Conservation (phyloP, 179 eudicot genomes). For the Corrigiola litoralis region DNA sequence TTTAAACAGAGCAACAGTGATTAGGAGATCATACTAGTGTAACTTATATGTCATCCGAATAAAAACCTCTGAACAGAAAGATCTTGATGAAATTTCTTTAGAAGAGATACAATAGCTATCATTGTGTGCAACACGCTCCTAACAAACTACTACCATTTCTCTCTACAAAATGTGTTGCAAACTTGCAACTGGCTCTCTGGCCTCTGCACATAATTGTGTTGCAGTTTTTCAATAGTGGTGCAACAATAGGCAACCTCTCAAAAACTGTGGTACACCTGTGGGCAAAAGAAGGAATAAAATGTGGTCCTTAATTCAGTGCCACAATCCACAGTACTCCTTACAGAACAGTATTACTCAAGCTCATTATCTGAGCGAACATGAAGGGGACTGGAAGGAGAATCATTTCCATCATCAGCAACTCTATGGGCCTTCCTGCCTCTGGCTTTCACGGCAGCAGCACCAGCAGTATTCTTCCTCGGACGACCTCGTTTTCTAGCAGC, state of each 20-base stretch:
- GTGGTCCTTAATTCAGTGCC: background rate
- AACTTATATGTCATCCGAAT: no score
- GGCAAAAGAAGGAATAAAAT: background rate
- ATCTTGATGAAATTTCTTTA: no score
- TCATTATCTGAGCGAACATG: conserved; percentile 27
- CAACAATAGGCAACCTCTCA: background rate
- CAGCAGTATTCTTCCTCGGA: conserved; percentile 22
- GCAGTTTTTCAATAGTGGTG: conserved; percentile 11
- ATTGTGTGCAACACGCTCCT: no score
- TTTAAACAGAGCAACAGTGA: no score
- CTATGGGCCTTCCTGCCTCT: conserved; percentile 19
- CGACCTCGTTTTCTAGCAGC: conserved; percentile 21
- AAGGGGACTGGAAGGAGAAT: conserved; percentile 35
- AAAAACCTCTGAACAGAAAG: no score
- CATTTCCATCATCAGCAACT: conserved; percentile 24
- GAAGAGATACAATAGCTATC: no score
- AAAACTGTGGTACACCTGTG: conserved; percentile 5
- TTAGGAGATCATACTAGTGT: no score
- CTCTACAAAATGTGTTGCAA: conserved; percentile 6
- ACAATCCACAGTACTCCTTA: background rate
- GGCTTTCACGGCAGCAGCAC: background rate
- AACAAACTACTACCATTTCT: no score
- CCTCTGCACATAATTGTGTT: no score
- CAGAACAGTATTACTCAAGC: conserved; percentile 5
- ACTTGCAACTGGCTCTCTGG: no score